Evolutionary conservation across 1,139 yeast genomes (phyloP), one percentile per base, ranked within the genome.

Genomic region (Zygoascus sp.): DNA sequence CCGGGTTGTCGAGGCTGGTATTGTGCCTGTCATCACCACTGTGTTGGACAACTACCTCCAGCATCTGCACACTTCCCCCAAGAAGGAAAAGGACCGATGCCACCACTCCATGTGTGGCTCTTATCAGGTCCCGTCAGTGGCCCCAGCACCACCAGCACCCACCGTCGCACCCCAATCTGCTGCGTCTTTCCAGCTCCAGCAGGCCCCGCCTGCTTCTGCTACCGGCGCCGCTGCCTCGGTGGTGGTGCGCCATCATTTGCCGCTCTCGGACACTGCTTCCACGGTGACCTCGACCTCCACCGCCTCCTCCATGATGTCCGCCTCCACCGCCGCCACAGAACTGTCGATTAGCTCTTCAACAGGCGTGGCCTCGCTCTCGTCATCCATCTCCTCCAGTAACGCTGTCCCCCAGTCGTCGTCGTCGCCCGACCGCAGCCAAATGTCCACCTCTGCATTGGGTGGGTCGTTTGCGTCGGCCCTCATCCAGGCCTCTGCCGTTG

Each of bases 1-100:
- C 57, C 80, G 92, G 57, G 87, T 92, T 6, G 96, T 89, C 5
- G 82, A 84, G 55, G 95, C 97, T 1, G 97, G 97, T 2, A 81
- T 90, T 50, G 75, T 92, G 34, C 97, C 97, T 2, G 80, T 92
- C 7, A 78, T 92, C 46, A 95, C 96, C 48, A 90, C 98, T 0
- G 84, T 92, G 4, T 72, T 92, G 57, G 97, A 92, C 65, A 90
- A 89, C 66, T 89, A 84, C 63, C 70, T 84, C 37, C 58, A 56
- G 40, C 57, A 60, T 22, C 43, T 47, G 44, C 39, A 17, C 16
- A n/a, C n/a, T 20, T 20, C 39, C 16, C 15, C 15, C n/a, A 35
- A 32, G 44, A 43, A 32, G 28, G 36, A 43, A 30, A 36, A 34
- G 36, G 35, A 36, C 41, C 32, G 17, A 35, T 30, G 43, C 28